Percentiles rank a stretch among this genome's conserved stretches.
These are phyloP conservation scores for Eucalyptus marginata DNA, from an alignment of 345 rosid genomes.

Conservation along the genomic window DNA sequence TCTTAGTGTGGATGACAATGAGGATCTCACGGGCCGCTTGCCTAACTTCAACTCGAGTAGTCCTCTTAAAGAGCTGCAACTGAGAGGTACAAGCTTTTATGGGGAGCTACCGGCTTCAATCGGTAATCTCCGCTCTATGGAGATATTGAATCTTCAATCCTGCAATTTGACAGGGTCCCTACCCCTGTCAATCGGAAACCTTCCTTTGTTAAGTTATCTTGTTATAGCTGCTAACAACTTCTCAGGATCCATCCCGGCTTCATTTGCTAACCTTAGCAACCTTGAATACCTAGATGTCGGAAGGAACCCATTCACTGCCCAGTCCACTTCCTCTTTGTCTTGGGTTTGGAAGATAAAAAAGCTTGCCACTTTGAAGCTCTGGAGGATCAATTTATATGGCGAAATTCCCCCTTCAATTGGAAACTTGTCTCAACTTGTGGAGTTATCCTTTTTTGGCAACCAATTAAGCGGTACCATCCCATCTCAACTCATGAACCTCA, in stretches of 20 bases:
- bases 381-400: neutral
- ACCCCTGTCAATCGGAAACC: neutral
- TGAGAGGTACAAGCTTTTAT: neutral
- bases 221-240: neutral
- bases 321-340: neutral
- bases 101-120: neutral
- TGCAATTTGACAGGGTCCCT: neutral
- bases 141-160: accelerated
- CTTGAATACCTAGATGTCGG: neutral
- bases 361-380: neutral
- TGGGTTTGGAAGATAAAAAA: neutral
- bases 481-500: neutral
- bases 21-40: neutral
- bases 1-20: neutral
- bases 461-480: neutral
- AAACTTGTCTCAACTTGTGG: neutral
- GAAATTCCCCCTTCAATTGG: neutral
- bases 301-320: accelerated
- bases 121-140: neutral
- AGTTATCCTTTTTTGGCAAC: accelerated
- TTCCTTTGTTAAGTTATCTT: neutral
- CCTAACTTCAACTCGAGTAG: neutral
- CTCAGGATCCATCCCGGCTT: slow-evolving; percentile 2
- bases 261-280: neutral
- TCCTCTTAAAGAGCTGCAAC: neutral